These are phyloP conservation scores for Osmozyma mogii DNA, from an alignment of 805 yeast genomes.

Conservation along the genomic window DNA sequence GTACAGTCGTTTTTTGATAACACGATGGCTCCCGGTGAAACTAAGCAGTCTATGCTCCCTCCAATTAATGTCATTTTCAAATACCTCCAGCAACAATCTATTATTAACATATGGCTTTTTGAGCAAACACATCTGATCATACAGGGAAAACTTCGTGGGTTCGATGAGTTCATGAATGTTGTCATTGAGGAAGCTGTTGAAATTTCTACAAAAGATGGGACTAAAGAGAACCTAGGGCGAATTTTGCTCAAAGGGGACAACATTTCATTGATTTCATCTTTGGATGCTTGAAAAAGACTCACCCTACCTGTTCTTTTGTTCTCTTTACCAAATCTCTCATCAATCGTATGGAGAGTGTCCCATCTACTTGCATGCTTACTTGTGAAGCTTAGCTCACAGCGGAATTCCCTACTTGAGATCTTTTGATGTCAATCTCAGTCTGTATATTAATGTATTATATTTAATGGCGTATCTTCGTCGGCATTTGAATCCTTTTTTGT, in stretches of 20 bases:
- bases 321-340: not conserved
- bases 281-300: constrained; percentile 18
- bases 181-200: constrained; percentile 59
- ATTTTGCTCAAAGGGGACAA: constrained; percentile 90
- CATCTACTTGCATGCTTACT: too few species aligned
- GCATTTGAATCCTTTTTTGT: not conserved
- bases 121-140: constrained; percentile 75
- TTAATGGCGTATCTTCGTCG: not conserved
- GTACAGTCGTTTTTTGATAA: too few species aligned
- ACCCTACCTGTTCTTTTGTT: not conserved
- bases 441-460: too few species aligned
- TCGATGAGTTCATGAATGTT: constrained; percentile 94
- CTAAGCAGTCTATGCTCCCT: constrained; percentile 50
- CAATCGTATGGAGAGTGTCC: not conserved
- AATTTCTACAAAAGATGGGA: constrained; percentile 42
- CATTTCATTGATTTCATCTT: constrained; percentile 59
- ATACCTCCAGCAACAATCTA: constrained; percentile 71
- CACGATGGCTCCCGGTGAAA: constrained; percentile 12
- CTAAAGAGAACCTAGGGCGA: constrained; percentile 54
- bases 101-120: constrained; percentile 80
- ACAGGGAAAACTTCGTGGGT: constrained; percentile 82
- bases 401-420: not conserved
- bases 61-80: constrained; percentile 90
- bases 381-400: too few species aligned
- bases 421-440: not conserved